Conservation (phyloP, 1,284 basidiomycete species). For the Tilletia horrida region DNA sequence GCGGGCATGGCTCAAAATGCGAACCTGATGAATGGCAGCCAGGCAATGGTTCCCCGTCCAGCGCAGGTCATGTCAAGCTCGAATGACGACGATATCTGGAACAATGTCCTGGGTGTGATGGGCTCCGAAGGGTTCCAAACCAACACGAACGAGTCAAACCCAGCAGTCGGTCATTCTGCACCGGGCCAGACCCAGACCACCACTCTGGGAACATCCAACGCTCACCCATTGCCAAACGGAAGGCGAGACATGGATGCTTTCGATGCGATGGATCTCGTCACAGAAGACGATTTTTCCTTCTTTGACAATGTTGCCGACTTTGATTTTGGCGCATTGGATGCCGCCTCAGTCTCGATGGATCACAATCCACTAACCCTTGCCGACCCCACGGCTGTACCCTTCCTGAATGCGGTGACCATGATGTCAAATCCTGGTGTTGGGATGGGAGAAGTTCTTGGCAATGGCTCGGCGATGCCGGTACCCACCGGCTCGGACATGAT, state of each 20-base stretch:
- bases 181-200: background rate
- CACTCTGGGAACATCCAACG: too few species aligned
- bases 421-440: background rate
- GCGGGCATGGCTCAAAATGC: too few species aligned
- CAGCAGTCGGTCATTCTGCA: background rate
- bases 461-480: background rate
- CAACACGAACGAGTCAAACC: background rate
- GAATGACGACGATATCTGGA: background rate
- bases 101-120: constrained; percentile 1
- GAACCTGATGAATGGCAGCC: too few species aligned
- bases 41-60: too few species aligned
- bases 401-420: background rate
- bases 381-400: background rate
- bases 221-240: background rate
- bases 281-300: constrained; percentile 51
- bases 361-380: background rate
- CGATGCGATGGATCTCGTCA: constrained; percentile 35
- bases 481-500: background rate
- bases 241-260: constrained; percentile 22
- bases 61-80: too few species aligned
- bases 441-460: background rate
- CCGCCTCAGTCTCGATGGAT: too few species aligned
- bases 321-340: constrained; percentile 8
- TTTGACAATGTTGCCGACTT: constrained; percentile 37
- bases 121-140: background rate